phyloP scores from a whole-genome alignment of 2,329 filamentous ascomycete genomes.

The Ceratocystis colombiana region DNA sequence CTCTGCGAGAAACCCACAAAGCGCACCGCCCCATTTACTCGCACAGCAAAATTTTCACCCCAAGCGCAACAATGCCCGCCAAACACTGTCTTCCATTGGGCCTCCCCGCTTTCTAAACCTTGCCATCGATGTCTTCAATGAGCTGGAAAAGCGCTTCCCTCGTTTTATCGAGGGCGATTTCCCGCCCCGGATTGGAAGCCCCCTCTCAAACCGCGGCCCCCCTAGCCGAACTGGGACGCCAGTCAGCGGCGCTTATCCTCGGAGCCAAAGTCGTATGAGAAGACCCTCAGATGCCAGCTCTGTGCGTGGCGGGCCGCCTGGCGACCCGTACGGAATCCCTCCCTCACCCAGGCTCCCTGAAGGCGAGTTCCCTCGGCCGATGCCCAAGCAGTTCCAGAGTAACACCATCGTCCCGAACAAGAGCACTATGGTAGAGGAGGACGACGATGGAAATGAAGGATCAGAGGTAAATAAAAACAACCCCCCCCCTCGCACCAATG shows the following conservation, averaged over 20 bases:
- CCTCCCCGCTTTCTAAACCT: conserved; percentile 80
- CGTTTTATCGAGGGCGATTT: conserved; percentile 62
- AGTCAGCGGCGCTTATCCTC: conserved; percentile 46
- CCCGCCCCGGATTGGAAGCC: conserved; percentile 56
- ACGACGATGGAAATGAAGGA: conserved; percentile 52
- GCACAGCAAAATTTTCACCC: conserved; percentile 89
- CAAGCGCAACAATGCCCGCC: conserved; percentile 93
- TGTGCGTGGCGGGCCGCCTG: conserved; percentile 36
- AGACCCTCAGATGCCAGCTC: conserved; percentile 55
- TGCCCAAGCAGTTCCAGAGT: conserved; percentile 82
- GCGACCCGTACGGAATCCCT: conserved; percentile 43
- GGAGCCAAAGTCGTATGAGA: conserved; percentile 45
- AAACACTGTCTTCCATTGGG: conserved; percentile 84
- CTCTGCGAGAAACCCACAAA: conserved; percentile 45
- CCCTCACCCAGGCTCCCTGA: conserved; percentile 46
- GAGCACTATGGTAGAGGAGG: conserved; percentile 93
- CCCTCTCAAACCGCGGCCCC: conserved; percentile 52
- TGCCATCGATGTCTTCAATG: conserved; percentile 91
- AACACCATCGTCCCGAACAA: conserved; percentile 98
- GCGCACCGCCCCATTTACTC: conserved; percentile 61
- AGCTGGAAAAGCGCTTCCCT: conserved; percentile 83
- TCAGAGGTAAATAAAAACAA: conserved; percentile 35
- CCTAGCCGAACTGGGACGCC: conserved; percentile 52
- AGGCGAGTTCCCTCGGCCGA: conserved; percentile 61
- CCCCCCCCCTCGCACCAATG: no score